Conservation (phyloP, 371 early-diverging fungal species). For the Apophysomyces sp. region DNA sequence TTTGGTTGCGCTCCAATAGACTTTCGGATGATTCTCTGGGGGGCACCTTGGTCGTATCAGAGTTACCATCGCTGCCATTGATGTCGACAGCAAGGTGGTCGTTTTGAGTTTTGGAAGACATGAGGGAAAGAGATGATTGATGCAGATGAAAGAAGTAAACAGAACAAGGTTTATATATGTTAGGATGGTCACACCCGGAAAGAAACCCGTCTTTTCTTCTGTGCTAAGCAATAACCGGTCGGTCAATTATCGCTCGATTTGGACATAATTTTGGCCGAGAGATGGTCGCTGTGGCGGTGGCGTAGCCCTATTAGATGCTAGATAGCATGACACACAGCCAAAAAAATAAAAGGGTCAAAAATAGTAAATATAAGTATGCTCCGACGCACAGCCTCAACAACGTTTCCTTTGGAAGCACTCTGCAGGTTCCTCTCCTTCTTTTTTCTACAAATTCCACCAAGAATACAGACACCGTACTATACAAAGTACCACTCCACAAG, state of each 20-base stretch:
- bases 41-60: background rate
- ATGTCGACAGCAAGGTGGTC: background rate
- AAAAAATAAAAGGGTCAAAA: no score
- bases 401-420: no score
- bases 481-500: no score
- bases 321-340: no score
- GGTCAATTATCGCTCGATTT: background rate
- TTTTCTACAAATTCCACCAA: no score
- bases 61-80: background rate
- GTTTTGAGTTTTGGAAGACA: background rate
- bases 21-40: background rate
- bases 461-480: no score
- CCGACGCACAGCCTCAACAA: no score
- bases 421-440: no score
- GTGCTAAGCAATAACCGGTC: background rate
- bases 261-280: background rate
- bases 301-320: background rate
- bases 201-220: background rate
- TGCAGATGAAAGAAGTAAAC: background rate
- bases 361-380: no score
- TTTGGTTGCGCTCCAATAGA: background rate
- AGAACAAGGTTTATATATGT: background rate
- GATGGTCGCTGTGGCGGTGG: background rate
- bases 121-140: background rate
- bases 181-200: background rate